Evolutionary conservation across 1,139 yeast genomes (phyloP), one percentile per base, ranked within the genome.

Genomic region (Hyphopichia khmerensis): DNA sequence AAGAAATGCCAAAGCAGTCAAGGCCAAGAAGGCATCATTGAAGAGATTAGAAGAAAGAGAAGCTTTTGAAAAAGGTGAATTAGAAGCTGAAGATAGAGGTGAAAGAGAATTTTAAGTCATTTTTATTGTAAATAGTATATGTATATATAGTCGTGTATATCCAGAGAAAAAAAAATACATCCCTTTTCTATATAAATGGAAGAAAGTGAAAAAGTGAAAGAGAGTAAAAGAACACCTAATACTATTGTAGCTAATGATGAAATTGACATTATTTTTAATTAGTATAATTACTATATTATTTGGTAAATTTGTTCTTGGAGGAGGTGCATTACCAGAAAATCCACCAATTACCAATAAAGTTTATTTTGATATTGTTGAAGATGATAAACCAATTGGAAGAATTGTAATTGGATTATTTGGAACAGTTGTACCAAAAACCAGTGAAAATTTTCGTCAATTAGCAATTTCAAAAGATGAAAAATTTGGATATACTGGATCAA

Each of bases 291-390:
- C 60, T 15, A 51, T 59, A 46, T 60, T 59, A 44, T 52, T 58
- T 42, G 47, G 51, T 18, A 44, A 48, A 27, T 44, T 48, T 26
- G 57, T 48, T n/a, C 48, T 44, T 23, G 60, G 62, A 4, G 61
- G 55, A n/a, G 24, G 47, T 42, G 68, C 58, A 7, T 52, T 65
- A 43, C 57, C 74, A 3, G 75, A 69, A 35, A 76, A 78, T 53
- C 87, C 88, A 35, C 75, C 74, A 39, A 62, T 85, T 59, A 85
- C 93, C 52, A 72, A 79, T 64, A 84, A 82, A 66, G 96, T 93
- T 30, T 93, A 71, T 69, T 89, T 93, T 55, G 98, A 93, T 59
- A 75, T 93, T 50, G 77, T 84, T 48, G 90, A 87, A 59, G 96
- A 88, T 48, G 96, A 86, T 42, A 72, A 80, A 60, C 69, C 76